Evolutionary conservation across 208 protist genomes (phyloP), one percentile per base, ranked within the genome.

Genomic region (Leishmania arabica): DNA sequence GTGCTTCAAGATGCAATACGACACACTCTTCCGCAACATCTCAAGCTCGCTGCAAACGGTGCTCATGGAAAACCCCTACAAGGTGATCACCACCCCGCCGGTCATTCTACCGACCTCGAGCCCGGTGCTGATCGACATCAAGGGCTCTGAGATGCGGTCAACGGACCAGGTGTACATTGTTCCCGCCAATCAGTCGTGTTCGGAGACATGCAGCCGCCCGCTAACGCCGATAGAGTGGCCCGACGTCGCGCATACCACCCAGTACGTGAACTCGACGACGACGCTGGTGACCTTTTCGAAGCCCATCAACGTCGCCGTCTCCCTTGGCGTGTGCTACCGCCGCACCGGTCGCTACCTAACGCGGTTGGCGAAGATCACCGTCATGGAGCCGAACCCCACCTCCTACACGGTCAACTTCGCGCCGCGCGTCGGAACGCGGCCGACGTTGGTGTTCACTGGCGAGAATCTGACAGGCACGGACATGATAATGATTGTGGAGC

Each of bases 291-390:
- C 73, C 37, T 95, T 97, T 80, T 53, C 72, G 42, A 56, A 73
- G 17, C 2, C 87, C 6, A 85, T 95, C 66, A 82, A 77, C 72
- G 73, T 40, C 70, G 80, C 89, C n/a, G 78, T 91, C 49, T 81
- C 85, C 37, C 82, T 97, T 31, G 82, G 84, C 9, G 85, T 98
- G 53, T 98, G 95, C 80, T 98, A 97, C 87, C 93, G 95, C 69
- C 92, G 93, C 72, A 79, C 64, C 21, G 85, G 85, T 21, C 76
- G 77, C 56, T 85, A 90, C 54, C 80, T 98, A 42, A 92, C 90
- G 17, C 86, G 81, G 40, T 78, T 98, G 34, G 85, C 85, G 15
- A 81, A 84, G 49, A 83, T 95, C 69, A 72, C 83, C 80, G 80
- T 98, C 15, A 88, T 88, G 3, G 80, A 90, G 42, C 84, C 86